Evolutionary conservation across 2,329 filamentous ascomycete genomes (phyloP).

Genomic region (Onygenales sp.): DNA sequence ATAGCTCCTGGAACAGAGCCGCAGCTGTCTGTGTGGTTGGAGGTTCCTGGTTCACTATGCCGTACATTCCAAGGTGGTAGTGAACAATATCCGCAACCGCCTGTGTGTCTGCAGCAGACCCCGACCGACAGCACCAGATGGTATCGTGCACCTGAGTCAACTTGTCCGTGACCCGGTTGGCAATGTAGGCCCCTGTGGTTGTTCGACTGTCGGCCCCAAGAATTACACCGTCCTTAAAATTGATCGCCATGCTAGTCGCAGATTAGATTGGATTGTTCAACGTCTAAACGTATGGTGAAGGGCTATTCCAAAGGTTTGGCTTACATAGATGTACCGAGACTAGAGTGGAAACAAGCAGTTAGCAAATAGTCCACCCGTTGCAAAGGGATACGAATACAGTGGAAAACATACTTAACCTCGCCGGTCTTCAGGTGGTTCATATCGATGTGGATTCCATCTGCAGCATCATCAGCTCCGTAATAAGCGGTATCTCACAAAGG

Average conservation of each 20-base stretch:
- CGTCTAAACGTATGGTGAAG: not conserved
- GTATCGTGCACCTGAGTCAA: slow-evolving; percentile 97
- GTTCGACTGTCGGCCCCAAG: slow-evolving; percentile 93
- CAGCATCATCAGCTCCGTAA: slow-evolving; percentile 12
- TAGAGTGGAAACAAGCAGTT: slow-evolving; percentile 27
- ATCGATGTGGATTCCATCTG: slow-evolving; percentile 98
- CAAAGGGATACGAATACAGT: not conserved
- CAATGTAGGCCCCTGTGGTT: slow-evolving; percentile 95
- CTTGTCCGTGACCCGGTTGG: slow-evolving; percentile 98
- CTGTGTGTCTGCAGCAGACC: slow-evolving; percentile 94
- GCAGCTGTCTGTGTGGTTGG: slow-evolving; percentile 94
- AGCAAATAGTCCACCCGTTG: not conserved
- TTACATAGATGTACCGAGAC: slow-evolving; percentile 95
- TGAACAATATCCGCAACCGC: slow-evolving; percentile 96
- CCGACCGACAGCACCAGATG: slow-evolving; percentile 98
- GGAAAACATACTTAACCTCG: slow-evolving; percentile 82
- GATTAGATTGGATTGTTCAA: slow-evolving; percentile 15
- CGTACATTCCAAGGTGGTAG: slow-evolving; percentile 89
- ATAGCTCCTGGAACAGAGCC: slow-evolving; percentile 94
- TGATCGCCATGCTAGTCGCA: slow-evolving; percentile 78
- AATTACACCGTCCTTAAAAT: slow-evolving; percentile 97
- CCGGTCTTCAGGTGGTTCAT: slow-evolving; percentile 99
- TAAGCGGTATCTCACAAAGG: not conserved
- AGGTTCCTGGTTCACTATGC: slow-evolving; percentile 76
- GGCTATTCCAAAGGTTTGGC: slow-evolving; percentile 21